Percentiles rank a stretch among this genome's conserved stretches.
phyloP scores from a whole-genome alignment of 2,329 filamentous ascomycete genomes.

The Aspergillus quadricinctus region DNA sequence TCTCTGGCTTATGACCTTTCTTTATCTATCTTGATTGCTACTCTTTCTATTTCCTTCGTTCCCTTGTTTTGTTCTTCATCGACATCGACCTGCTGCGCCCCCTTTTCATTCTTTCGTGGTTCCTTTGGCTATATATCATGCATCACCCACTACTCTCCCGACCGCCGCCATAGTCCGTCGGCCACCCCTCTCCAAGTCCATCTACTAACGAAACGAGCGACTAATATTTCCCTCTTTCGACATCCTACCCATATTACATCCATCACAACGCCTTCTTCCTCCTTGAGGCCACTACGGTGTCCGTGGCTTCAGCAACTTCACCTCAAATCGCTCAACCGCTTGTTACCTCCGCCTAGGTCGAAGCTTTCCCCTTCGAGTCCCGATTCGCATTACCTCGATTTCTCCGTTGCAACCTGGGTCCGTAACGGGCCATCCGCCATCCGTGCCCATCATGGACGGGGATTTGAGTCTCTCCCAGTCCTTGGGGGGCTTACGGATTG shows the following conservation, averaged over 20 bases:
- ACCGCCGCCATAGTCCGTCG: slow-evolving; percentile 31
- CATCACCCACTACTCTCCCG: slow-evolving; percentile 26
- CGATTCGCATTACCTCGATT: neutral
- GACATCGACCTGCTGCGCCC: slow-evolving; percentile 5
- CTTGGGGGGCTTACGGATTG: slow-evolving; percentile 90
- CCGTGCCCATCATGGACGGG: slow-evolving; percentile 67
- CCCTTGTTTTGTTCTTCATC: slow-evolving; percentile 1
- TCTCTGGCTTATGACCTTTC: slow-evolving; percentile 5
- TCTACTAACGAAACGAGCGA: neutral
- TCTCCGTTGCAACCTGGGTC: neutral
- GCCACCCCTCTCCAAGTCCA: slow-evolving; percentile 12
- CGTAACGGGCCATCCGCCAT: neutral
- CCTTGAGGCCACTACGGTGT: slow-evolving; percentile 7
- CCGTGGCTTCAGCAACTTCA: neutral
- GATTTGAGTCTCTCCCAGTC: slow-evolving; percentile 89
- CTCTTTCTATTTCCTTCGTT: slow-evolving; percentile 2
- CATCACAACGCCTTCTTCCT: neutral
- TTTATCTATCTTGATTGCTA: neutral
- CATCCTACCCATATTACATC: slow-evolving; percentile 2
- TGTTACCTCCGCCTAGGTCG: neutral
- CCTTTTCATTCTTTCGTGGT: slow-evolving; percentile 7
- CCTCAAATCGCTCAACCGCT: slow-evolving; percentile 6
- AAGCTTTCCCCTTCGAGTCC: neutral
- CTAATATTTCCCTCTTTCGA: neutral
- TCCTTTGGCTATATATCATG: slow-evolving; percentile 23